Base-by-base conservation (phyloP, 306 rosid species). In the Lathyrus tuberosus region DNA sequence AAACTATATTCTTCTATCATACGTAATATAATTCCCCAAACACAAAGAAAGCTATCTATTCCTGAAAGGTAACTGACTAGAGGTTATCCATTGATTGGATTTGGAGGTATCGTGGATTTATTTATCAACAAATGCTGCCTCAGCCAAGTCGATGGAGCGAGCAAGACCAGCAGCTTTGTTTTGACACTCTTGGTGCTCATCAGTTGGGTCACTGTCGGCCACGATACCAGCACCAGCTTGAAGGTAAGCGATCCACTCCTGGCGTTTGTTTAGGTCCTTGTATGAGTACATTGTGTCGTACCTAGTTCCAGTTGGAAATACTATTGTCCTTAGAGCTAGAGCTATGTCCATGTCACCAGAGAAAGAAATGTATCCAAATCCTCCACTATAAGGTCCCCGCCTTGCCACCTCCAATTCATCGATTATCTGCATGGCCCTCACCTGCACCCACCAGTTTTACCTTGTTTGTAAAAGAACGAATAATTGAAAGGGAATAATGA, bases 151-250 rank as follows among this genome's bases (percentile, higher is more conserved):
- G 6, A 91, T 91, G 75, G 97, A 83, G 30, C 94, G 94, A 62
- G 91, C 87, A 12, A 91, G 94, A 64, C 67, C 97, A 0, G 97
- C 97, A 57, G 96, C 97, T 86, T 91, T 91, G 91, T 87, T 84
- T 66, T 85, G 97, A 67, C 97, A 91, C 63, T 91, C 97, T 31
- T 69, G 87, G 74, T 85, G 77, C 56, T 91, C 96, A 11, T 86
- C 96, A 0, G 80, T 90, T 4, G 97, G 96, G 14, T 67, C 74
- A 69, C 96, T 89, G 69, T 91, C 96, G 58, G 94, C 97, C 44
- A 91, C 97, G 28, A 92, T 78, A 3, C 96, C 97, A 3, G 96
- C 97, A 44, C 96, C 97, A 13, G 92, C 88, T 80, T 92, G 96
- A 67, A 86, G 96, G 78, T 91, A 67, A 26, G 92, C 96, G 2